Conservation (phyloP, 2,329 filamentous ascomycete genomes). For the Calonectria ilicicola region DNA sequence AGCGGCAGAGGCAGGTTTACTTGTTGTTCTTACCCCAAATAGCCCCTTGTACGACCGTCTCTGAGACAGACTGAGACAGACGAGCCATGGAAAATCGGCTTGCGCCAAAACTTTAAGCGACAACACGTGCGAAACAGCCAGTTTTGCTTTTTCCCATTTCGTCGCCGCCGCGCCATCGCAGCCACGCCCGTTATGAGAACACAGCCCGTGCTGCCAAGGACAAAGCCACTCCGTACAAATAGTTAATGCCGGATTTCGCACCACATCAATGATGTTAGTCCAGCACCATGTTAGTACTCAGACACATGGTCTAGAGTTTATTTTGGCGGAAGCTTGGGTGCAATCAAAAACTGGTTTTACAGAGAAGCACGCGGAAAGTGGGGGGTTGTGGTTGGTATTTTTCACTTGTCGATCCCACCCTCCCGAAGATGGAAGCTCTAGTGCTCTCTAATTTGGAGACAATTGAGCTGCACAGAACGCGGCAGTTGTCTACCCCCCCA, state of each 20-base stretch:
- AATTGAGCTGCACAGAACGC: neutral
- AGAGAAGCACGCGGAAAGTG: neutral
- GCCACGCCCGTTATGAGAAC: slow-evolving; percentile 31
- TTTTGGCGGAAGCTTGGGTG: neutral
- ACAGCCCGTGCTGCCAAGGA: slow-evolving; percentile 30
- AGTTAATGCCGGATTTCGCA: neutral
- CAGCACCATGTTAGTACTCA: too few relatives aligned
- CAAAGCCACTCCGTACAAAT: slow-evolving; percentile 1
- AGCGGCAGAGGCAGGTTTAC: neutral
- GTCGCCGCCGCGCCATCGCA: slow-evolving; percentile 32
- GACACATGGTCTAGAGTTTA: neutral
- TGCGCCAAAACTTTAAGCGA: slow-evolving; percentile 43
- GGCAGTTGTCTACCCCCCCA: neutral
- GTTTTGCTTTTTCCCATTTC: slow-evolving; percentile 35
- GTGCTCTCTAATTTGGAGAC: neutral
- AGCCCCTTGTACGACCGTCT: slow-evolving; percentile 17
- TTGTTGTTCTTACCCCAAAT: neutral
- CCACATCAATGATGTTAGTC: neutral
- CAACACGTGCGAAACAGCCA: slow-evolving; percentile 41
- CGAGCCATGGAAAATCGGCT: slow-evolving; percentile 29
- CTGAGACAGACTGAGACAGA: slow-evolving; percentile 35
- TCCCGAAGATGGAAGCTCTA: neutral
- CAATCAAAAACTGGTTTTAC: neutral
- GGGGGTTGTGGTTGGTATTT: neutral
- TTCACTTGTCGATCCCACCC: slow-evolving; percentile 5